Conservation (phyloP, 2,329 filamentous ascomycete species). For the Coniochaeta prunicola region DNA sequence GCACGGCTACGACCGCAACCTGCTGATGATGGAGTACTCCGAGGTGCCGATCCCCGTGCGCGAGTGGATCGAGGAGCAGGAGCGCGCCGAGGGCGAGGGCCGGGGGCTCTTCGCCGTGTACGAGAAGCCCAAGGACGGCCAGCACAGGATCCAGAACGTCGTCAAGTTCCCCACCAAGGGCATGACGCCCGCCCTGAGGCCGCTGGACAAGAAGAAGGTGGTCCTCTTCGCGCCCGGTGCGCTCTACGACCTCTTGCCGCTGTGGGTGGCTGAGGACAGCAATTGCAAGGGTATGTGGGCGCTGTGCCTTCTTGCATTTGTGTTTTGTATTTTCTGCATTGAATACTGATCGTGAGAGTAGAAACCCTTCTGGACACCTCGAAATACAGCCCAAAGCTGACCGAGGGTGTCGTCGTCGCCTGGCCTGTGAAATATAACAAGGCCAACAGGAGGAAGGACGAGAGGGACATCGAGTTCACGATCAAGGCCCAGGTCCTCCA, state of each 20-base stretch:
- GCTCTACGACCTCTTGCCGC: constrained; percentile 39
- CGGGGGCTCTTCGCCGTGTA: constrained; percentile 35
- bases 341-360: constrained; percentile 2
- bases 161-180: constrained; percentile 20
- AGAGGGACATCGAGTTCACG: constrained; percentile 25
- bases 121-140: constrained; percentile 26
- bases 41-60: constrained; percentile 34
- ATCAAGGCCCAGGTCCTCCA: constrained; percentile 27
- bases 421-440: constrained; percentile 22
- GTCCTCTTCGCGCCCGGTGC: constrained; percentile 47
- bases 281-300: constrained; percentile 33
- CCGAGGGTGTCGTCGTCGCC: constrained; percentile 19
- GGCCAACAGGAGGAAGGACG: constrained; percentile 12
- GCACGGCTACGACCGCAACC: constrained; percentile 40
- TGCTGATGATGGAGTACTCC: constrained; percentile 38
- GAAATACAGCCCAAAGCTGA: constrained; percentile 17
- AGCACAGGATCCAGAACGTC: constrained; percentile 30
- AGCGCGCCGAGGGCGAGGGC: constrained; percentile 22
- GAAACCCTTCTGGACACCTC: constrained; percentile 14
- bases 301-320: background rate
- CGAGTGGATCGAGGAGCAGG: constrained; percentile 40
- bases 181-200: constrained; percentile 18
- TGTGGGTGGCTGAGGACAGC: constrained; percentile 38
- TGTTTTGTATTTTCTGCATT: background rate
- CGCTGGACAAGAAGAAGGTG: constrained; percentile 24